Base-by-base conservation (phyloP, 2,329 filamentous ascomycete genomes). In the Falciphora oryzae region DNA sequence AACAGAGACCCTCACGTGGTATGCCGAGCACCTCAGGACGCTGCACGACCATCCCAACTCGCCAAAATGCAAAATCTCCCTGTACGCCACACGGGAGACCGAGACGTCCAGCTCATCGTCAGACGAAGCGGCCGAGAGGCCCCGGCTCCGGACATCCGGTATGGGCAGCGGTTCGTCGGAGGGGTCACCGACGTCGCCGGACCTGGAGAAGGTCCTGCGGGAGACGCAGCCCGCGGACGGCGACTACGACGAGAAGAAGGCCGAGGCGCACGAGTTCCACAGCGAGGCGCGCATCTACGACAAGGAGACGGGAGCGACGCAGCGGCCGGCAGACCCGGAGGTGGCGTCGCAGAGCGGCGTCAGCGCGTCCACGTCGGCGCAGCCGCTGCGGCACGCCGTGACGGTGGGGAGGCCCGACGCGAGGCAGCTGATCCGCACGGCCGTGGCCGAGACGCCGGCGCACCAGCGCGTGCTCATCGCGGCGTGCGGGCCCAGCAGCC, bases 401-500 rank as follows among this genome's bases (percentile, higher is more conserved):
- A 72, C 71, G 50, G 66, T 71, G 6, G 79, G 80, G 2, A 71
- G 80, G 22, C 80, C 80, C 2, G 77, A 81, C 67, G 70, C 78
- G 22, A 73, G 71, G 14, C 69, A 70, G 0, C 71, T 79, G 11
- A 78, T 83, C 61, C 73, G 71, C 7, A 69, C 73, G 27, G 75
- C 77, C 1, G 75, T 82, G 27, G 66, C 65, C 1, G 73, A 73
- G 8, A 71, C 74, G 2, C 69, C 69, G 0, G 66, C 69, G 18
- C 70, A 75, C 57, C 74, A 79, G 66, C 75, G 78, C 31, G 74
- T 81, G 28, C 73, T 79, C 11, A 75, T 84, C 57, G 80, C 78
- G 3, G 81, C 77, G 1, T 84, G 82, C 70, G 81, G 81, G 3
- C 81, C 82, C 1, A 73, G 75, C 28, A 71, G 74, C 4, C 68